Evolutionary conservation across 345 rosid species (phyloP), one percentile per base, ranked within the genome.

Genomic region (Pistacia atlantica): DNA sequence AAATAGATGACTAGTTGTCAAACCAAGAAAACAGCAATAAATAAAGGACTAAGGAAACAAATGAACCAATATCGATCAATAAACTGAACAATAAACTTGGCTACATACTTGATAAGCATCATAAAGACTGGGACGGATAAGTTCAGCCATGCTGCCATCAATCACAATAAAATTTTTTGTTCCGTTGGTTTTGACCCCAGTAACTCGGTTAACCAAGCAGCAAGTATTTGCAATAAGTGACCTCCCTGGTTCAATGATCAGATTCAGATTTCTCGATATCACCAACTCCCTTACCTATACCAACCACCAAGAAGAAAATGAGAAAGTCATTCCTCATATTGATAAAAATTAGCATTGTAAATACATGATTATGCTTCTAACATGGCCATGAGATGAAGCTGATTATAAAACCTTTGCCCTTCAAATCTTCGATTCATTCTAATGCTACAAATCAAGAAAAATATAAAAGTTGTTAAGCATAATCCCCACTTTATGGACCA

Each of bases 141-240:
- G 97, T 78, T 97, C 98, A 64, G 97, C 94, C 97, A 94, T 96
- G 87, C 99, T 97, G 63, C 99, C 98, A 85, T 97, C 98, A 59
- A 94, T 90, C 67, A 97, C 98, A 35, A 97, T 77, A 74, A 97
- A 91, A 76, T 91, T 92, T 81, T 94, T 97, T 33, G 99, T 89
- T 72, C 99, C 98, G 72, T 97, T 97, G 0, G 96, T 92, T 81
- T 97, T 97, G 59, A 97, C 98, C 37, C 99, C 99, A 28, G 92
- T 97, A 14, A 97, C 96, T 46, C 88, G 94, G 83, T 91, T 97
- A 74, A 90, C 97, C 68, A 97, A 84, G 84, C 98, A 94, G 86
- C 98, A 92, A 11, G 98, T 92, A 81, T 94, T 94, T 77, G 98
- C 99, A 81, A 97, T 94, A 42, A 94, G 86, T 2, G 98, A 94